Evolutionary conservation across 495 filamentous ascomycete genomes (phyloP), one percentile per base, ranked within the genome.

Genomic region (Delitschia confertaspora): DNA sequence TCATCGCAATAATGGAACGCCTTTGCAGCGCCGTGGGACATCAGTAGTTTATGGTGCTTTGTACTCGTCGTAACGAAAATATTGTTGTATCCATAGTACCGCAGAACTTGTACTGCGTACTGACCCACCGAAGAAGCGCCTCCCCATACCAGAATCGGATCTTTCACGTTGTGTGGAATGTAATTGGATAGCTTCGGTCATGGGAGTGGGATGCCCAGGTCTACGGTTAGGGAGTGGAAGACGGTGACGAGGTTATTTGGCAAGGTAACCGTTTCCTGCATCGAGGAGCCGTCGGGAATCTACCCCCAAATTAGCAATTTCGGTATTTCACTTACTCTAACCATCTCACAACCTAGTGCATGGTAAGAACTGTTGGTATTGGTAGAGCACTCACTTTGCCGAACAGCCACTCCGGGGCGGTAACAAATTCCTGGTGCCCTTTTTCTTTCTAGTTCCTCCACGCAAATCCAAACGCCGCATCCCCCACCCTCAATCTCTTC

Each of bases 231-330:
- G 13, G 64, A 58, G 41, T 75, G 65, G 43, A 72, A 69, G 1
- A 68, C 66, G 1, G 71, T 75, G n/a, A 74, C 63, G 35, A 76
- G 45, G 37, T 74, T 75, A 30, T 70, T 67, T 0, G 70, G 63
- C 3, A 75, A 53, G 0, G 70, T 69, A 4, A 73, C 65, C 0
- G 69, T 74, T 48, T 71, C 58, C 42, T 65, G 50, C 21, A 68
- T 40, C 0, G 51, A 57, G 36, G 67, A 42, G 20, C 56, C 55
- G 6, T 55, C 41, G 0, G 68, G 69, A 9, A 73, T 29, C 61
- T 60, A 33, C 25, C 18, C 25, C 13, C 16, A 29, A 18, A 49
- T 59, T 17, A 42, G 53, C 30, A 58, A 53, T 14, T 32, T 53
- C 10, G 14, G 2, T 27, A 66, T 58, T 50, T 62, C 60, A 10